These are phyloP conservation scores for Sugiyamaella paludigena DNA, from an alignment of 1,139 yeast genomes.

Conservation along the genomic window DNA sequence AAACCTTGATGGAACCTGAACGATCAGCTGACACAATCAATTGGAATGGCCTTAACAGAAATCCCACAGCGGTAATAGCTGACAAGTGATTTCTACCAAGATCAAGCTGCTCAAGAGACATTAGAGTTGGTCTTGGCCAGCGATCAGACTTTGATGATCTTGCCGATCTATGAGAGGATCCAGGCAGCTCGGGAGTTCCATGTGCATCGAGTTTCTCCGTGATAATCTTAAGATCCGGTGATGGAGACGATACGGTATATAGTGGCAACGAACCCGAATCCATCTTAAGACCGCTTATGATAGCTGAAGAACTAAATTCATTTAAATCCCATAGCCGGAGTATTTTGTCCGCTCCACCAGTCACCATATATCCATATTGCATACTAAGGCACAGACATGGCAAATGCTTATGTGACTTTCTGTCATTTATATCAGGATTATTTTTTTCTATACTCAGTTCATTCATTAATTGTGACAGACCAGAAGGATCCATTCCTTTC, in stretches of 20 bases:
- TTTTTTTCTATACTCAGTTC: not conserved
- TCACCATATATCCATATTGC: conserved; percentile 30
- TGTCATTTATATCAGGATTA: not conserved
- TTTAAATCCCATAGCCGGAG: conserved; percentile 51
- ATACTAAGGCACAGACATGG: no score
- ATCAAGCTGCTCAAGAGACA: conserved; percentile 41
- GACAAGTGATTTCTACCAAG: conserved; percentile 48
- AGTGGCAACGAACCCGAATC: conserved; percentile 29
- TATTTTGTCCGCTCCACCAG: conserved; percentile 43
- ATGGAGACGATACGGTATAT: conserved; percentile 40
- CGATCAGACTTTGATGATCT: conserved; percentile 27
- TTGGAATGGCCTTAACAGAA: conserved; percentile 52
- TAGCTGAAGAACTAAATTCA: conserved; percentile 42
- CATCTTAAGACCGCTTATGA: conserved; percentile 37
- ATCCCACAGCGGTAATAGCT: conserved; percentile 48
- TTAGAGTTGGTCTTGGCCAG: conserved; percentile 33
- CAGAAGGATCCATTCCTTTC: not conserved
- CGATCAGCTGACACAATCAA: conserved; percentile 65
- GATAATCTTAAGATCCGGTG: conserved; percentile 34
- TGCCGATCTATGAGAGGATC: conserved; percentile 10
- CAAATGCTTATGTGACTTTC: no score
- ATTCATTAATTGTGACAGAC: not conserved
- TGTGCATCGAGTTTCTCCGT: conserved; percentile 27
- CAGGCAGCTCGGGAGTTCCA: conserved; percentile 30
- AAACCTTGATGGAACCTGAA: conserved; percentile 59